Percentiles rank a stretch among this genome's conserved stretches.
Evolutionary conservation across 495 filamentous ascomycete genomes (phyloP).

Genomic region (Parachaetomium inaequale): DNA sequence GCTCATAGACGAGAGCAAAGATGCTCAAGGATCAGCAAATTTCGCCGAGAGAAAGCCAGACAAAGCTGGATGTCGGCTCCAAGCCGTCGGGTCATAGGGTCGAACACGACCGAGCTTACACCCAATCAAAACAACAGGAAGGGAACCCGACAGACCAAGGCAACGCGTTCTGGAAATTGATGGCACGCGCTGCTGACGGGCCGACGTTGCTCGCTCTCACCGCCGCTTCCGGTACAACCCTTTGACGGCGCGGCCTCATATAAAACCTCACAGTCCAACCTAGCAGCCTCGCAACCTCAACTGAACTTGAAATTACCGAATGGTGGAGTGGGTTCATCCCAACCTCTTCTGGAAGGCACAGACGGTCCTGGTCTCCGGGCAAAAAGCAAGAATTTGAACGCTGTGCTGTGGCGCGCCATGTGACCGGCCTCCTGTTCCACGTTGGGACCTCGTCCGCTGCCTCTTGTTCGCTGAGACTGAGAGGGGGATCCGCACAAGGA

Average conservation of each 20-base stretch:
- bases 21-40: background rate
- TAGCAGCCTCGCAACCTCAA: too few relatives aligned
- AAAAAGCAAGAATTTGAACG: background rate
- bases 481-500: too few relatives aligned
- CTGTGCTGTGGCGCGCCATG: background rate
- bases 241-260: background rate
- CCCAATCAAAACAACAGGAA: background rate
- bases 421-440: conserved; percentile 4
- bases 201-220: background rate
- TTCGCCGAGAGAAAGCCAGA: background rate
- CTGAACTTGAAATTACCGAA: background rate
- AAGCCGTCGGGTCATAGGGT: conserved; percentile 15
- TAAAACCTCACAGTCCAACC: too few relatives aligned
- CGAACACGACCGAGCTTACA: background rate
- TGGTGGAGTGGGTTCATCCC: background rate
- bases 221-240: background rate
- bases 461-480: too few relatives aligned
- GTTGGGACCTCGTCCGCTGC: too few relatives aligned
- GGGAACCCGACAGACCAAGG: background rate
- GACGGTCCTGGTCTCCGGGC: background rate
- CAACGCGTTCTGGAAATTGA: background rate
- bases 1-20: background rate
- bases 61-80: conserved; percentile 13
- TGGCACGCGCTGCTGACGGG: background rate
- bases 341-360: conserved; percentile 4